phyloP scores from a whole-genome alignment of 805 yeast genomes.

The Cyberlindnera japonica region DNA sequence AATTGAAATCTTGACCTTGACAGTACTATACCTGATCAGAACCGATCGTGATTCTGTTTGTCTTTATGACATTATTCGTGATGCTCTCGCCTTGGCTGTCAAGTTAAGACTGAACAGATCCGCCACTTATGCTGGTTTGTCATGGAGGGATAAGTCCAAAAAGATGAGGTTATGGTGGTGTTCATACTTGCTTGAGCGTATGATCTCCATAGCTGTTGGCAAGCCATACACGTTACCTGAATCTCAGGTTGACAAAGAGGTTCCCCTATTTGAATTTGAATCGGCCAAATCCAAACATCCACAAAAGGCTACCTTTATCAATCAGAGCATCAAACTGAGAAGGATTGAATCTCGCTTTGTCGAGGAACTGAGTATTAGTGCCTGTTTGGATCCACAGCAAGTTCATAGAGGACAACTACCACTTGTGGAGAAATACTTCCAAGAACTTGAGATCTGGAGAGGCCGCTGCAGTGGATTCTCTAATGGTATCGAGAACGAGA shows the following conservation, averaged over 20 bases:
- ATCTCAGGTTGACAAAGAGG: conserved; percentile 40
- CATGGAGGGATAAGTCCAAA: conserved; percentile 31
- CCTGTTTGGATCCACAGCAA: conserved; percentile 26
- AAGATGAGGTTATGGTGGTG: conserved; percentile 62
- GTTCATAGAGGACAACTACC: conserved; percentile 39
- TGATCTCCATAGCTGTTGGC: conserved; percentile 59
- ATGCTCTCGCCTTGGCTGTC: conserved; percentile 47
- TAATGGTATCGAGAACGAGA: conserved; percentile 54
- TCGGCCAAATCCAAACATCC: conserved; percentile 32
- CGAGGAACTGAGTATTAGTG: conserved; percentile 42
- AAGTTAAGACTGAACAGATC: conserved; percentile 35
- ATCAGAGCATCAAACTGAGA: conserved; percentile 53
- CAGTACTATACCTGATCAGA: conserved; percentile 53
- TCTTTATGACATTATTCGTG: conserved; percentile 49
- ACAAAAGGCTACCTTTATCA: conserved; percentile 38
- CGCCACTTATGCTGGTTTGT: conserved; percentile 31
- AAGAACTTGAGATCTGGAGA: conserved; percentile 56
- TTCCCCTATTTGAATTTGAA: conserved; percentile 49
- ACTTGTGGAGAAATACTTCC: conserved; percentile 48
- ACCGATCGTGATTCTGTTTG: conserved; percentile 58
- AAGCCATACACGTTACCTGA: conserved; percentile 54
- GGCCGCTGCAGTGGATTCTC: conserved; percentile 45
- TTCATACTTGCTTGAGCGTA: conserved; percentile 56
- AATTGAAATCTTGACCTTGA: conserved; percentile 48
- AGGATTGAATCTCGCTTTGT: conserved; percentile 59